Evolutionary conservation across 768 basidiomycete genomes (phyloP).

Genomic region (Kwoniella pini): DNA sequence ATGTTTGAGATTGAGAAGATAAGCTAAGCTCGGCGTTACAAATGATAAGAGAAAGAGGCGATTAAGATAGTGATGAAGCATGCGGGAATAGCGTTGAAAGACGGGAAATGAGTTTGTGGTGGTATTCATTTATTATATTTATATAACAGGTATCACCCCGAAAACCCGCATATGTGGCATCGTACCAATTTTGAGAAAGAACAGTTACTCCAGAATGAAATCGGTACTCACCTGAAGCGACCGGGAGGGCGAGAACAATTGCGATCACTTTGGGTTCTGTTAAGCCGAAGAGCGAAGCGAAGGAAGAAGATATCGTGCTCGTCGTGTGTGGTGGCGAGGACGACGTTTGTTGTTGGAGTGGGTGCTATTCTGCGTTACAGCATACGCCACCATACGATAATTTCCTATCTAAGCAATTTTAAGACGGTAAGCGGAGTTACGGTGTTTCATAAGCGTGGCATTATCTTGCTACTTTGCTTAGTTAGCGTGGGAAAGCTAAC

Average conservation of each 20-base stretch:
- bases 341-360: not conserved
- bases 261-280: not conserved
- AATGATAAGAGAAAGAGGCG: conserved; percentile 20
- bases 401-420: conserved; percentile 4
- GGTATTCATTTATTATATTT: not conserved
- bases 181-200: not conserved
- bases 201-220: not conserved
- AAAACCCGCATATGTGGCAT: conserved; percentile 16
- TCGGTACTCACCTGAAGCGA: conserved; percentile 4
- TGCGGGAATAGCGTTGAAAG: conserved; percentile 6
- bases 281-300: not conserved
- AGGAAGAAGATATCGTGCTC: not conserved
- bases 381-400: conserved; percentile 1
- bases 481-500: conserved; percentile 22
- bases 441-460: not conserved
- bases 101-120: conserved; percentile 4
- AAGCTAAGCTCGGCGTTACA: conserved; percentile 25
- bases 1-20: conserved; percentile 1
- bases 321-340: conserved; percentile 2
- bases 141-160: conserved; percentile 3
- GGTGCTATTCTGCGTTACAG: too few relatives aligned
- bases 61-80: conserved; percentile 10
- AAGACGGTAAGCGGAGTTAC: too few relatives aligned
- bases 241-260: not conserved
- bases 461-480: conserved; percentile 1